Evolutionary conservation across 768 basidiomycete species (phyloP), one percentile per base, ranked within the genome.

Genomic region (Tephrocybe sp.): DNA sequence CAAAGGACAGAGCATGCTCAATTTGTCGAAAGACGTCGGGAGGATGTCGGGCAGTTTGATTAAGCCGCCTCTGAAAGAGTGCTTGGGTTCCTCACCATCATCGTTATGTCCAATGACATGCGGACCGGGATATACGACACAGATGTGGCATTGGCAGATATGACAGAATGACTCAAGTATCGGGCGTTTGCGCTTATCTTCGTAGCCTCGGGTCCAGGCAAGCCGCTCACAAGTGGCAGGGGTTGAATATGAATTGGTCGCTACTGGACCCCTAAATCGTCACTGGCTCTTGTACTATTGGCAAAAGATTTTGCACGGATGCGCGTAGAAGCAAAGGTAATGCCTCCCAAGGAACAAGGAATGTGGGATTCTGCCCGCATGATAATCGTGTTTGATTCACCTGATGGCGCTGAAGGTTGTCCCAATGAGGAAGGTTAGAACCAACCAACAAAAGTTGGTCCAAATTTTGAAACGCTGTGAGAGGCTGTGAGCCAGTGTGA

Each of bases 301-400:
- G 5, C 27, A 29, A 29, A 29, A 5, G 27, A 5, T 29, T 29
- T 11, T 29, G 27, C 27, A 29, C 27, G 31, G n/a, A 45, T 43
- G 27, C 42, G 30, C 29, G 16, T n/a, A 43, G 34, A 55, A 56
- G 57, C 42, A 61, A 65, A 61, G 57, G 55, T 50, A 57, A 30
- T 47, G 2, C 62, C 58, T 41, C 39, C 47, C 41, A 50, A 47
- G 60, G 65, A 66, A 69, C 65, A 69, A 69, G 58, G 51, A 33
- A 12, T 34, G 57, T 56, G 40, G 34, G 23, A 47, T 39, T 38
- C 41, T 36, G 53, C 36, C 53, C 54, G 21, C 43, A 33, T 38
- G 37, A 42, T 43, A 49, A 49, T 49, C 40, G 18, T 23, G 6
- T 19, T 40, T 45, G 49, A 53, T 18, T 21, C 8, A 5, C 21